Base-by-base conservation (phyloP, 139 green algal genomes). In the Spirogloea muscicola region DNA sequence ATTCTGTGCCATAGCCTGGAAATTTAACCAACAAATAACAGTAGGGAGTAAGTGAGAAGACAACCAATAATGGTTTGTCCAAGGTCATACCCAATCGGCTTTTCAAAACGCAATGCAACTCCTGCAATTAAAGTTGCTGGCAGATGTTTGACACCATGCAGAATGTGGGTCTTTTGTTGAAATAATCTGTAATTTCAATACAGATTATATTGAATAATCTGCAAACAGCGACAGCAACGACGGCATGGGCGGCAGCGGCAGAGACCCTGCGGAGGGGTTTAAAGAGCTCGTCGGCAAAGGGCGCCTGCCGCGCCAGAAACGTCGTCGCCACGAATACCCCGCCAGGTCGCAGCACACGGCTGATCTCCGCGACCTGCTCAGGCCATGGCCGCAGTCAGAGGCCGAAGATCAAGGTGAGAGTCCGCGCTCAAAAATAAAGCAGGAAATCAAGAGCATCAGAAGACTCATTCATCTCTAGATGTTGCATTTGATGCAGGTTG, bases 271-370 rank as follows among this genome's bases (percentile, higher is more conserved):
- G 29, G 25, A 76, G 10, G 13, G 68, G 68, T 31, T 66, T 66
- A n/a, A 76, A 3, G 38, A 76, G 33, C n/a, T 68, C 9, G 57
- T 68, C 49, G 29, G 10, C 68, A 68, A 76, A 9, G 3, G 68
- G 68, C 38, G 51, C 68, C 7, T 39, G 7, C 18, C 3, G 37
- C 6, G 37, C 10, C 27, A 79, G 43, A 33, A 79, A 79, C 5
- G 94, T 98, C 10, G 87, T 91, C 0, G 83, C 93, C 0, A 97
- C 91, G 88, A 97, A 97, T 29, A 96, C 83, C 31, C 93, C 93
- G 3, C 93, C 94, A 1, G 94, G 94, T 27, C 82, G 76, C 76
- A 98, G 76, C 64, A 96, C 90, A 1, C 94, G 80, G 40, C 70
- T 86, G 55, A 98, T 96, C 80, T 98, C 94, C 9, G 90, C 90